Evolutionary conservation across 768 basidiomycete species (phyloP).

Genomic region (Phanerochaete sordida): DNA sequence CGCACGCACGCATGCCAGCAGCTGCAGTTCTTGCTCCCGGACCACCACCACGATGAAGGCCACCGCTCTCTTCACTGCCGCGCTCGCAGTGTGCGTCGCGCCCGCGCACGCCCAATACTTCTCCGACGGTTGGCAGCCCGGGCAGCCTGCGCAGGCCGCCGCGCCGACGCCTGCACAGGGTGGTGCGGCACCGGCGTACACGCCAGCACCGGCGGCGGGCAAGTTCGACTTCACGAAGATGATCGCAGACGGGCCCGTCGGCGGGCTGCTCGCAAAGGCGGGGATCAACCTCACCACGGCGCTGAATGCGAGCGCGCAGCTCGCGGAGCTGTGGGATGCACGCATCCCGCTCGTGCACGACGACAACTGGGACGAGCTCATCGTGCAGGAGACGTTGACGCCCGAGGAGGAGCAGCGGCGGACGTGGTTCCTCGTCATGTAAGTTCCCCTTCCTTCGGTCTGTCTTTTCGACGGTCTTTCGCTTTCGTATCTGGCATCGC

Average conservation of each 20-base stretch:
- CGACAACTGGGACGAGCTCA: slow-evolving; percentile 68
- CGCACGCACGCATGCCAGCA: no score
- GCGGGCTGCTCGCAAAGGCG: slow-evolving; percentile 46
- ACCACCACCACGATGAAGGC: slow-evolving; percentile 49
- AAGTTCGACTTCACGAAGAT: slow-evolving; percentile 29
- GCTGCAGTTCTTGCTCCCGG: slow-evolving; percentile 15
- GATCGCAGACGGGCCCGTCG: slow-evolving; percentile 52
- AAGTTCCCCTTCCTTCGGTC: slow-evolving; percentile 24
- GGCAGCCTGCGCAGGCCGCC: no score
- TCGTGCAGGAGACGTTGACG: slow-evolving; percentile 66
- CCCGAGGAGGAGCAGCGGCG: slow-evolving; percentile 60
- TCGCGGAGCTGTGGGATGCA: slow-evolving; percentile 58
- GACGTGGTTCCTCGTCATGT: slow-evolving; percentile 81
- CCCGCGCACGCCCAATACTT: slow-evolving; percentile 65
- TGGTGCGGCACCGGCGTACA: slow-evolving; percentile 5
- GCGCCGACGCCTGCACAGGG: slow-evolving; percentile 15
- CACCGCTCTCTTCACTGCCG: slow-evolving; percentile 28
- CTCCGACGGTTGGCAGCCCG: slow-evolving; percentile 79
- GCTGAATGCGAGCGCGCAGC: slow-evolving; percentile 63
- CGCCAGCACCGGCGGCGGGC: slow-evolving; percentile 13
- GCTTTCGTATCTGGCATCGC: no score
- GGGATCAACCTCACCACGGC: slow-evolving; percentile 71
- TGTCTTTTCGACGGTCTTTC: no score
- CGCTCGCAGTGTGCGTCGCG: slow-evolving; percentile 27
- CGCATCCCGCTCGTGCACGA: slow-evolving; percentile 81